Conservation (phyloP, 257 asterid genomes). For the Dorcoceras hygrometricum region DNA sequence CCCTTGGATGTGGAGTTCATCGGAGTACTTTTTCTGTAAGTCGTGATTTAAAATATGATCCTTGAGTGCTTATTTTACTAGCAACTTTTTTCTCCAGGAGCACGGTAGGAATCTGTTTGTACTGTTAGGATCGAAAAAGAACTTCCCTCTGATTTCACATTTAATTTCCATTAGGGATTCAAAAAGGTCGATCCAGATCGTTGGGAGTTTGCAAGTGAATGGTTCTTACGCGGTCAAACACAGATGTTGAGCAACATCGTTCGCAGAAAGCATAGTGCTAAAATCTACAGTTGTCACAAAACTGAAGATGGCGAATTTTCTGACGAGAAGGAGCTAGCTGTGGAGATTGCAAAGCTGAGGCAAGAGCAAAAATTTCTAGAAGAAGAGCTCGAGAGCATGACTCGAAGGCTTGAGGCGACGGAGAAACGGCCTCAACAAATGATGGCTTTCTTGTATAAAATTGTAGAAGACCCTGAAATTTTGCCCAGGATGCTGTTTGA, state of each 20-base stretch:
- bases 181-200: constrained; percentile 80
- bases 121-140: neutral
- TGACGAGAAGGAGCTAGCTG: constrained; percentile 37
- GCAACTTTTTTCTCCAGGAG: neutral
- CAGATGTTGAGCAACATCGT: constrained; percentile 62
- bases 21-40: neutral
- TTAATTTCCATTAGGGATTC: constrained; percentile 55
- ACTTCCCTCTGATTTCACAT: neutral
- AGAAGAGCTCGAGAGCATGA: constrained; percentile 58
- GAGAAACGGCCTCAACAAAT: constrained; percentile 84
- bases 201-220: constrained; percentile 91
- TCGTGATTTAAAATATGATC: neutral
- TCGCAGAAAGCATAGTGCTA: constrained; percentile 43
- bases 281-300: constrained; percentile 7
- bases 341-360: constrained; percentile 40
- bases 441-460: constrained; percentile 79
- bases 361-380: constrained; percentile 67
- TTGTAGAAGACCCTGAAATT: constrained; percentile 67
- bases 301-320: constrained; percentile 22
- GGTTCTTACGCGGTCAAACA: constrained; percentile 82
- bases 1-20: neutral
- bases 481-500: constrained; percentile 57
- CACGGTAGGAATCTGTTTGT: neutral
- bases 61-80: neutral
- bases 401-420: constrained; percentile 72